Conservation (phyloP, 768 basidiomycete species). For the Russula foetens region DNA sequence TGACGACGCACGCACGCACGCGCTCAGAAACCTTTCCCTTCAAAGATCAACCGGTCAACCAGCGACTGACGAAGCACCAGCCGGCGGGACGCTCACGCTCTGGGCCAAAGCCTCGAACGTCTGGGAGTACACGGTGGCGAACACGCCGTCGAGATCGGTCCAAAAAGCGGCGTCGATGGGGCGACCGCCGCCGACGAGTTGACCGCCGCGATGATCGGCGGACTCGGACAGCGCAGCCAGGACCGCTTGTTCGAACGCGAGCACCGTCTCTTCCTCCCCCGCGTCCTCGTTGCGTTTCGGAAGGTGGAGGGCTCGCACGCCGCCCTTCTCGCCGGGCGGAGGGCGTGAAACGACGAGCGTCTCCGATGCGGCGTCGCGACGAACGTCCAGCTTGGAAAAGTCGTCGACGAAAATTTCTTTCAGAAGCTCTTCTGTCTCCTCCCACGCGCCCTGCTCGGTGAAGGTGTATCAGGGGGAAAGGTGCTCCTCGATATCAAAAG, state of each 20-base stretch:
- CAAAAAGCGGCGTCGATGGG: neutral
- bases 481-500: neutral
- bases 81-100: neutral
- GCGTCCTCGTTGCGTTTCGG: neutral
- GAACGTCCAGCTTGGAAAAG: neutral
- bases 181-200: too few species aligned
- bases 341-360: neutral
- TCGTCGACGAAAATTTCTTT: neutral
- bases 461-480: neutral
- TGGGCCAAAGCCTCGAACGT: neutral
- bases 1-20: too few species aligned
- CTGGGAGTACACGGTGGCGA: neutral
- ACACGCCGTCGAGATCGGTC: neutral
- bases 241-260: neutral
- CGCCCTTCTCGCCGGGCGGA: neutral
- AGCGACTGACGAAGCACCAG: neutral
- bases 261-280: neutral
- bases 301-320: neutral
- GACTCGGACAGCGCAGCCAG: neutral
- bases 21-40: too few species aligned
- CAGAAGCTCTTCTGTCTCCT: neutral
- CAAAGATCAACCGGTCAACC: too few species aligned
- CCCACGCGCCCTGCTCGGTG: neutral
- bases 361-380: neutral
- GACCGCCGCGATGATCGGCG: too few species aligned